phyloP scores from a whole-genome alignment of 176 grass and related monocot genomes.

The Oryza coarctata region DNA sequence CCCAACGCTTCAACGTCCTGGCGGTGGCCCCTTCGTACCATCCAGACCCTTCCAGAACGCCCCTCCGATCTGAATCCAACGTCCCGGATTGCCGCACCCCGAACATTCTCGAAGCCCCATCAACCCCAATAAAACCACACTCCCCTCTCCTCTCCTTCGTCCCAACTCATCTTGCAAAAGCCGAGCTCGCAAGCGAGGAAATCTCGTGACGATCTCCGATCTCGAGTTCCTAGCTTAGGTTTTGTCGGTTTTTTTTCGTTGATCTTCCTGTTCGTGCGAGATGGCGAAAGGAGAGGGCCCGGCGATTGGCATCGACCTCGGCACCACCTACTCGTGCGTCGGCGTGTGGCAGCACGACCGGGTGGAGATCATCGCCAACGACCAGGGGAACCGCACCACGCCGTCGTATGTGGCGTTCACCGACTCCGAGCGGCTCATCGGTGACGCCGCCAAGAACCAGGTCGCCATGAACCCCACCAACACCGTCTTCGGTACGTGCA shows the following conservation, averaged over 20 bases:
- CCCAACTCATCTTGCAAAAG: background rate
- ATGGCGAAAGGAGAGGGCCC: conserved; percentile 73
- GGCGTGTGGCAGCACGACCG: conserved; percentile 88
- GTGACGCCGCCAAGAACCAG: conserved; percentile 91
- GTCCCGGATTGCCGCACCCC: background rate
- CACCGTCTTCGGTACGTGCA: conserved; percentile 78
- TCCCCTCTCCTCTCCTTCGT: background rate
- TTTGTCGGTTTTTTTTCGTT: background rate
- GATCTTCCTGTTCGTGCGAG: background rate
- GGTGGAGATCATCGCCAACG: conserved; percentile 91
- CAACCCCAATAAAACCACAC: conserved; percentile 28
- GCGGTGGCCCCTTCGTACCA: background rate
- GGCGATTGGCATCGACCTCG: conserved; percentile 76
- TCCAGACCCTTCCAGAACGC: conserved; percentile 50
- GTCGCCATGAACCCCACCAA: conserved; percentile 96
- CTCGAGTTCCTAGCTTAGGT: background rate
- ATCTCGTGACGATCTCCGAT: background rate
- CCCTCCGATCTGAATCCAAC: conserved; percentile 39
- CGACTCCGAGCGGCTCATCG: conserved; percentile 80
- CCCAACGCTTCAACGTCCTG: background rate
- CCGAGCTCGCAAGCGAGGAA: conserved; percentile 12
- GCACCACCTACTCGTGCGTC: conserved; percentile 82
- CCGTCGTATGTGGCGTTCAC: conserved; percentile 80
- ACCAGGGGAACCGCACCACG: conserved; percentile 86
- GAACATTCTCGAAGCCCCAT: conserved; percentile 60